Conservation (phyloP, 2,329 filamentous ascomycete species). For the Penicillium sp. region DNA sequence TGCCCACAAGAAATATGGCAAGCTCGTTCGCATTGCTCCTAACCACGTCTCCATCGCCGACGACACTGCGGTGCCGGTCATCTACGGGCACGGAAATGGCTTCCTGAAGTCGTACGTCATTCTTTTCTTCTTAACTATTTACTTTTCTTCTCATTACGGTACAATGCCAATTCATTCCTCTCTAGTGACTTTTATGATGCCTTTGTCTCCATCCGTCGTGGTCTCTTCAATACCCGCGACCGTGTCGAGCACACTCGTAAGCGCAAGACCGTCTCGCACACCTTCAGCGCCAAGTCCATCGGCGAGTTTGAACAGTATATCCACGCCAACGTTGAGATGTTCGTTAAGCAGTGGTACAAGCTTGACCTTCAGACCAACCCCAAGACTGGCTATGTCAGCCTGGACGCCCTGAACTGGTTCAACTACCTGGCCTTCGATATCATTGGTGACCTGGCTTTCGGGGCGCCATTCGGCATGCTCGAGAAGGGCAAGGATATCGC, state of each 20-base stretch:
- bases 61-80: conserved; percentile 65
- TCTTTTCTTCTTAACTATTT: not conserved
- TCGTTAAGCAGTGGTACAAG: conserved; percentile 67
- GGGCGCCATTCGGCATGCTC: conserved; percentile 78
- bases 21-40: conserved; percentile 76
- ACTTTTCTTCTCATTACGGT: too few species aligned
- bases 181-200: conserved; percentile 79
- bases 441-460: conserved; percentile 62
- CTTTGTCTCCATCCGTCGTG: conserved; percentile 79
- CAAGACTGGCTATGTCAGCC: conserved; percentile 52
- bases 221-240: conserved; percentile 84
- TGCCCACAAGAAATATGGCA: conserved; percentile 68
- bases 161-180: not conserved
- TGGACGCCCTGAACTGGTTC: conserved; percentile 78
- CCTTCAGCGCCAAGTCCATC: conserved; percentile 76
- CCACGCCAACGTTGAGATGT: conserved; percentile 67
- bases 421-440: conserved; percentile 61
- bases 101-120: conserved; percentile 61
- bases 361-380: conserved; percentile 48
- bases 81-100: conserved; percentile 77
- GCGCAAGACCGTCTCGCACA: conserved; percentile 81
- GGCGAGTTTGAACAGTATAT: conserved; percentile 87
- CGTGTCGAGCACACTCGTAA: conserved; percentile 79
- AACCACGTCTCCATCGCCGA: conserved; percentile 79
- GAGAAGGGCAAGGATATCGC: conserved; percentile 69